phyloP scores from a whole-genome alignment of 768 basidiomycete species.

The Calocybe indica region DNA sequence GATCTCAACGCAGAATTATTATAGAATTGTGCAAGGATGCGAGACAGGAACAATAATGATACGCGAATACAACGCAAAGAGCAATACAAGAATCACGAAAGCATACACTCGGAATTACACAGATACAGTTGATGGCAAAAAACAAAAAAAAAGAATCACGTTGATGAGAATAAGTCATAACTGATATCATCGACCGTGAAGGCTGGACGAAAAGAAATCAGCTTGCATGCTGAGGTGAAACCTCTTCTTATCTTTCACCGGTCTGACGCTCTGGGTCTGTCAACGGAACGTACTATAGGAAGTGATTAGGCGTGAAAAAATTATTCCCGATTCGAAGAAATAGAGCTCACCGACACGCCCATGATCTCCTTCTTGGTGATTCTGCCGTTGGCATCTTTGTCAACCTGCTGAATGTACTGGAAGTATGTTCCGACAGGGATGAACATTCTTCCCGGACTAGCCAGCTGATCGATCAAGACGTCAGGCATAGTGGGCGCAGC shows the following conservation, averaged over 20 bases:
- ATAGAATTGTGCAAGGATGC: no score
- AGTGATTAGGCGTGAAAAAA: neutral
- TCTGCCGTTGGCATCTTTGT: constrained; percentile 68
- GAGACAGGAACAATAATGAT: no score
- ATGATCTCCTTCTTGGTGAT: constrained; percentile 65
- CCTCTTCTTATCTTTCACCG: neutral
- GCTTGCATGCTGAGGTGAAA: no score
- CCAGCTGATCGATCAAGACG: constrained; percentile 72
- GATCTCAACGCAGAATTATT: no score
- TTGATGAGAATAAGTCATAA: no score
- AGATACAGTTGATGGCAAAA: no score
- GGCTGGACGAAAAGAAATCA: no score
- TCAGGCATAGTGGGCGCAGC: constrained; percentile 74
- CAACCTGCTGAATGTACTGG: constrained; percentile 69
- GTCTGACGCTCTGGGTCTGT: constrained; percentile 52
- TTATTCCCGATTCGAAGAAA: neutral
- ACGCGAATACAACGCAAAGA: no score
- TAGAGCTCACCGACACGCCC: constrained; percentile 65
- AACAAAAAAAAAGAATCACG: no score
- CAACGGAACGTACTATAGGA: constrained; percentile 57
- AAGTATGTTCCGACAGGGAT: constrained; percentile 72
- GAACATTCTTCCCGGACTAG: constrained; percentile 78
- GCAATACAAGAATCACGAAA: no score
- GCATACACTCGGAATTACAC: no score
- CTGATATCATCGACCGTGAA: no score